Percentiles rank a stretch among this genome's conserved stretches.
Evolutionary conservation across 2,329 filamentous ascomycete species (phyloP).

Genomic region (Pyricularia sp.): DNA sequence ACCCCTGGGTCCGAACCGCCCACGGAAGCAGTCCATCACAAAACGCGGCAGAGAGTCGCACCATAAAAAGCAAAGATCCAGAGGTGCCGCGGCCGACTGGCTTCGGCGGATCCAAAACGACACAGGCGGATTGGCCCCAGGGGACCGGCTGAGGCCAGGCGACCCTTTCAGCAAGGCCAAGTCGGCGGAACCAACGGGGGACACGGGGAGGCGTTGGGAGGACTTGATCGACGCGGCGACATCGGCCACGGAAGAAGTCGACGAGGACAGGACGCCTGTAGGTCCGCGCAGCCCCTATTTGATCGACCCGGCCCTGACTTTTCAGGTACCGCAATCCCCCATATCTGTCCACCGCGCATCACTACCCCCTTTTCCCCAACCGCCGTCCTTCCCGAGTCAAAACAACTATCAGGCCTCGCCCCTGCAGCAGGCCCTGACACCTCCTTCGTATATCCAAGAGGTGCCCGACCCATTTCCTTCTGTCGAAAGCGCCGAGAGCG

Average conservation of each 20-base stretch:
- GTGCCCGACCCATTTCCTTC: slow-evolving; percentile 76
- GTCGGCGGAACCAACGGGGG: slow-evolving; percentile 74
- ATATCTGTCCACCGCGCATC: slow-evolving; percentile 55
- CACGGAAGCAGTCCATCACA: slow-evolving; percentile 78
- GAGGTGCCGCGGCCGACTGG: slow-evolving; percentile 60
- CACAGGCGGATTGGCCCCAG: slow-evolving; percentile 6
- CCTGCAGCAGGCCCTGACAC: slow-evolving; percentile 81
- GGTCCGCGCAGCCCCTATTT: slow-evolving; percentile 30
- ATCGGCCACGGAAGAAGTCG: slow-evolving; percentile 82
- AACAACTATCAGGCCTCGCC: slow-evolving; percentile 79
- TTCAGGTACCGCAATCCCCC: slow-evolving; percentile 54
- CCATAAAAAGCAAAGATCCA: slow-evolving; percentile 73
- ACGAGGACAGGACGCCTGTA: slow-evolving; percentile 85
- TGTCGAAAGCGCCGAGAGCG: slow-evolving; percentile 69
- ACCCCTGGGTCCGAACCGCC: slow-evolving; percentile 58
- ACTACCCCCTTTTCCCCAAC: slow-evolving; percentile 51
- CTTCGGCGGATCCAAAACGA: slow-evolving; percentile 49
- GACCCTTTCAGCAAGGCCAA: slow-evolving; percentile 67
- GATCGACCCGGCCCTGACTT: slow-evolving; percentile 33
- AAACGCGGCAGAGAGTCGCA: slow-evolving; percentile 67
- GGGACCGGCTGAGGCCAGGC: slow-evolving; percentile 51
- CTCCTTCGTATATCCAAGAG: slow-evolving; percentile 61
- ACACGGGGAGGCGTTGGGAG: slow-evolving; percentile 88
- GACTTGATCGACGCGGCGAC: slow-evolving; percentile 90
- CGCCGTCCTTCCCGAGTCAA: slow-evolving; percentile 38